Base-by-base conservation (phyloP, 371 early-diverging fungal genomes). In the Fennellomyces sp. region DNA sequence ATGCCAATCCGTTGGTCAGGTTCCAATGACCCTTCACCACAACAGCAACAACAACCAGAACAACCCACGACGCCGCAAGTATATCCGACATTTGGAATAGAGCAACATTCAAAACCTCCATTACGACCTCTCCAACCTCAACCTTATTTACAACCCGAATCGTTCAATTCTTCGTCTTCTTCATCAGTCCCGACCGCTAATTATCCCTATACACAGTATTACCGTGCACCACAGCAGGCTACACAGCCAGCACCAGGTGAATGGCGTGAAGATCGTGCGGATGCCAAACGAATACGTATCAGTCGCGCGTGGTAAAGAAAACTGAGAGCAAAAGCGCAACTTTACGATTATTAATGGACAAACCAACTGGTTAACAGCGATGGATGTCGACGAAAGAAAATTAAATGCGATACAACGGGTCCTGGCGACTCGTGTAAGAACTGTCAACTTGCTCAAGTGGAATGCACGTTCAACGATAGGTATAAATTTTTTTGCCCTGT, bases 261-360 rank as follows among this genome's bases (percentile, higher is more conserved):
- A n/a, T 49, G 33, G 35, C 52, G 33, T 12, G 61, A 63, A 8
- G 58, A 60, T 21, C 59, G 58, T 2, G 56, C 54, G 15, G 64
- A 66, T 13, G 27, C 39, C 5, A 69, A 72, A 61, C 65, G 80
- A 28, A 67, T 68, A 26, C 66, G 80, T 45, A 73, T 76, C 2
- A 79, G 72, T 33, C 48, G 80, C 60, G 80, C 80, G 49, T 79
- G 80, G 80, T 79, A 65, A 63, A 33, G 11, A 30, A 5, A 55
- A 51, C 3, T 10, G 45, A 45, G 7, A 45, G 15, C n/a, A n/a
- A n/a, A 45, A 21, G 19, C 15, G 26, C 23, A 17, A 35, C 25
- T 10, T 51, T 10, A 3, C 13, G 21, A 33, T 4, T 26, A 36
- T 28, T 30, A 33, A 13, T 13, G 27, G 28, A 52, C 35, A 26